Evolutionary conservation across 805 yeast species (phyloP), one percentile per base, ranked within the genome.

Genomic region (Kuraishia capsulata): DNA sequence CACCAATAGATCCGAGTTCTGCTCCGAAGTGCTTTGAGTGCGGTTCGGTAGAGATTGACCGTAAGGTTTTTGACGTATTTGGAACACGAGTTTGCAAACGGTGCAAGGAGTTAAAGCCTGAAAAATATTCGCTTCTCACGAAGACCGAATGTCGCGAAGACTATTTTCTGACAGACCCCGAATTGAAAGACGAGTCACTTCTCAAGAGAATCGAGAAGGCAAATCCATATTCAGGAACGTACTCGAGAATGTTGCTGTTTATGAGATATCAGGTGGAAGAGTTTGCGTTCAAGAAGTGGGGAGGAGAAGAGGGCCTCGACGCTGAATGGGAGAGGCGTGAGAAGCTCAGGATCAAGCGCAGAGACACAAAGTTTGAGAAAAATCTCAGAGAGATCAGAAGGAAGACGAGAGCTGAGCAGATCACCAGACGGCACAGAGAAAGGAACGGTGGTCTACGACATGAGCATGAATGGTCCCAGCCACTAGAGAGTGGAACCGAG

Each of bases 101-200:
- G 37, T 92, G 98, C 57, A 77, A 76, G 25, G 76, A 75, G 48
- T 68, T 69, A 42, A 60, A 62, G 18, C 96, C 96, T 0, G 96
- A 92, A 30, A 92, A 92, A 52, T 92, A 90, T 56, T 76, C 97
- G 0, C 59, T 92, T 17, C 61, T 92, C 37, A 92, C 99, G 5
- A 92, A 92, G 60, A 92, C 99, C 0, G 99, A 92, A 59, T 88
- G 96, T 57, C 74, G 78, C 30, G 90, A 84, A 48, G 99, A 92
- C 61, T 92, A 92, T 56, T 71, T 92, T 31, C 57, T 92, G 21
- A 92, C 99, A 0, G 98, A 92, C 36, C 92, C 97, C 1, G 98
- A 92, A 54, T 67, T 92, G 32, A 70, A 74, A 38, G 98, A 92
- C 54, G 60, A 59, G 4, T 65, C 57, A 2, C 59, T 89, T 19